Evolutionary conservation across 352 stramenopile species (phyloP).

Genomic region (Phytophthora chlamydospora): DNA sequence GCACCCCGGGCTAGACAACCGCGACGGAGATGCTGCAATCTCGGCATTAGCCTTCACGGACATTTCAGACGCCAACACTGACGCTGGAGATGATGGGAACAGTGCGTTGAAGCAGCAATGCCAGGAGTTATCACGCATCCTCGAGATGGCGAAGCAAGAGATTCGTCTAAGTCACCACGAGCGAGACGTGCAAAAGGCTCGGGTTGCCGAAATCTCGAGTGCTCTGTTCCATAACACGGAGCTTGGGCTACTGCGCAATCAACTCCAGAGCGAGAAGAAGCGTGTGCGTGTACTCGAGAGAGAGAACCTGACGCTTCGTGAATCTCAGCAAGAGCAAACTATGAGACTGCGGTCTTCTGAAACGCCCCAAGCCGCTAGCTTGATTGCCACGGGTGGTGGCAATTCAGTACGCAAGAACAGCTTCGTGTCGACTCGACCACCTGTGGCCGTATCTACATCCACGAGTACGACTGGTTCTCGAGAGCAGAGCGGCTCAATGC

Average conservation of each 20-base stretch:
- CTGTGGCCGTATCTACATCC: background rate
- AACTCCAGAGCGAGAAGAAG: conserved; percentile 68
- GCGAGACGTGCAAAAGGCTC: conserved; percentile 51
- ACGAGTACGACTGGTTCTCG: background rate
- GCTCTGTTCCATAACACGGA: conserved; percentile 59
- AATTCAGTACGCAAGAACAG: background rate
- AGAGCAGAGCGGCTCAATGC: background rate
- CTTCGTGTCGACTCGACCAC: background rate
- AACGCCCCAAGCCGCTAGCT: conserved; percentile 33
- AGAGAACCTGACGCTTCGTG: conserved; percentile 59
- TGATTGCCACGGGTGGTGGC: background rate
- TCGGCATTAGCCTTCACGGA: conserved; percentile 12
- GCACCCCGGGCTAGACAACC: conserved; percentile 1
- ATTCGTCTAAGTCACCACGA: conserved; percentile 72
- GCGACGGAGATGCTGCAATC: conserved; percentile 25
- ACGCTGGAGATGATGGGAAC: conserved; percentile 17
- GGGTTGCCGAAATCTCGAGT: conserved; percentile 56
- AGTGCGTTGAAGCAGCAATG: conserved; percentile 49
- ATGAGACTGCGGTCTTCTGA: conserved; percentile 61
- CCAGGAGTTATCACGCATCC: conserved; percentile 51
- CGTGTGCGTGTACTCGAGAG: conserved; percentile 63
- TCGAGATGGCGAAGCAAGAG: conserved; percentile 79
- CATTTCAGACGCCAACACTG: background rate
- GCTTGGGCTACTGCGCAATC: conserved; percentile 50
- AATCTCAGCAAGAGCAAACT: conserved; percentile 52